Conservation (phyloP, 345 rosid species). For the Eucalyptus regnans region DNA sequence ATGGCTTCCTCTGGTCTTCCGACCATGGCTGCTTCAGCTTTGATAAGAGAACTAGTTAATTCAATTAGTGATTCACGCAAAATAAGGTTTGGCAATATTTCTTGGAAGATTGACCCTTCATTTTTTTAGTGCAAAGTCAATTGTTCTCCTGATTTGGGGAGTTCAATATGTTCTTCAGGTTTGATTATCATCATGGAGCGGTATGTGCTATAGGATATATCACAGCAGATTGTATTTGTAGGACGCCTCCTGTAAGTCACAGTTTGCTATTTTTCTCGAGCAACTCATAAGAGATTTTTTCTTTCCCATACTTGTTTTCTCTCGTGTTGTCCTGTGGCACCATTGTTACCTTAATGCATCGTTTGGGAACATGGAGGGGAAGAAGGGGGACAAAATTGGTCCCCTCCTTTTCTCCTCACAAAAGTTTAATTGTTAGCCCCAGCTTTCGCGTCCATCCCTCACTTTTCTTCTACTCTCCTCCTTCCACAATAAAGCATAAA, state of each 20-base stretch:
- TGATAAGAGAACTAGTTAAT: conserved; percentile 51
- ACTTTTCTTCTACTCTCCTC: neutral
- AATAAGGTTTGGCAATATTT: conserved; percentile 39
- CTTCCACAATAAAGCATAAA: neutral
- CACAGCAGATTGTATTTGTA: conserved; percentile 54
- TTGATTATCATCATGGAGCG: conserved; percentile 71
- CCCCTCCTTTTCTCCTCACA: neutral
- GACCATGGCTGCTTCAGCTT: conserved; percentile 29
- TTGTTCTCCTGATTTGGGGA: neutral
- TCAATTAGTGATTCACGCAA: conserved; percentile 33
- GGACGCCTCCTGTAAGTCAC: conserved; percentile 35
- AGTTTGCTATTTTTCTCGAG: neutral
- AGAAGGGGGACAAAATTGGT: neutral
- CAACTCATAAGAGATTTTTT: neutral
- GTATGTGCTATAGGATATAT: conserved; percentile 75
- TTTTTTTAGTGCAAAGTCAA: neutral
- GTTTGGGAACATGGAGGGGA: neutral
- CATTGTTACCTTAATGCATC: neutral
- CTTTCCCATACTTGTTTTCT: neutral
- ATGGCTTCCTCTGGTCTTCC: conserved; percentile 81
- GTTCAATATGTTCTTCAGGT: conserved; percentile 28
- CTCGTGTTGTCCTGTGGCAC: neutral
- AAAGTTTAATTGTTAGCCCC: neutral
- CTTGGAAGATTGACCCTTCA: neutral
- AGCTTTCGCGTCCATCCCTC: neutral